Conservation (phyloP, 2,329 filamentous ascomycete genomes). For the Neofusicoccum cordaticola region DNA sequence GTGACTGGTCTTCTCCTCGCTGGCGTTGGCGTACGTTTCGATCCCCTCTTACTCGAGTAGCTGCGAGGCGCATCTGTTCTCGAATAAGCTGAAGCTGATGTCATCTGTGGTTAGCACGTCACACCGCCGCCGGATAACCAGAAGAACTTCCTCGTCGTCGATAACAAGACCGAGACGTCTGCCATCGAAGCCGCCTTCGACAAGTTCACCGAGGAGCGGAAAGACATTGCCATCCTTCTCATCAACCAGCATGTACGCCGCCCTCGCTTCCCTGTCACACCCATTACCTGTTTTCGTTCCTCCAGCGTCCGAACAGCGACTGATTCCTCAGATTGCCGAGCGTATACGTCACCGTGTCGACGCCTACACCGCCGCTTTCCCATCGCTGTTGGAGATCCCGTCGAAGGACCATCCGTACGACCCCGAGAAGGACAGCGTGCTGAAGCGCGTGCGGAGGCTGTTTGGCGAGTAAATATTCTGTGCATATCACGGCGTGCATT, state of each 20-base stretch:
- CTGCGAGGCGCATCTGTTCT: not conserved
- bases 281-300: not conserved
- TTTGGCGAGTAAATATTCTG: constrained; percentile 61
- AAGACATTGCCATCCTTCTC: constrained; percentile 93
- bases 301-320: not conserved
- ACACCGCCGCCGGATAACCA: constrained; percentile 83
- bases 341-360: constrained; percentile 89
- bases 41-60: not conserved
- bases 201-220: constrained; percentile 80
- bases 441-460: constrained; percentile 77
- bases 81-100: not conserved
- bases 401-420: constrained; percentile 99
- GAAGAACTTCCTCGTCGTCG: constrained; percentile 98
- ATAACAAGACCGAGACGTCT: constrained; percentile 84
- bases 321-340: constrained; percentile 71
- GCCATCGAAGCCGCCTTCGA: constrained; percentile 90
- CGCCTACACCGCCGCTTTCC: constrained; percentile 89
- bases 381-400: constrained; percentile 92
- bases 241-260: constrained; percentile 91
- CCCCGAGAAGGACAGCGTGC: constrained; percentile 95
- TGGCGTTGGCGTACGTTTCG: constrained; percentile 75
- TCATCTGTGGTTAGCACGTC: constrained; percentile 65
- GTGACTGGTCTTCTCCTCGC: constrained; percentile 94
- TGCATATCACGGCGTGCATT: not conserved
- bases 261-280: not conserved